Evolutionary conservation across 306 rosid genomes (phyloP).

Genomic region (Cicer cuneatum): DNA sequence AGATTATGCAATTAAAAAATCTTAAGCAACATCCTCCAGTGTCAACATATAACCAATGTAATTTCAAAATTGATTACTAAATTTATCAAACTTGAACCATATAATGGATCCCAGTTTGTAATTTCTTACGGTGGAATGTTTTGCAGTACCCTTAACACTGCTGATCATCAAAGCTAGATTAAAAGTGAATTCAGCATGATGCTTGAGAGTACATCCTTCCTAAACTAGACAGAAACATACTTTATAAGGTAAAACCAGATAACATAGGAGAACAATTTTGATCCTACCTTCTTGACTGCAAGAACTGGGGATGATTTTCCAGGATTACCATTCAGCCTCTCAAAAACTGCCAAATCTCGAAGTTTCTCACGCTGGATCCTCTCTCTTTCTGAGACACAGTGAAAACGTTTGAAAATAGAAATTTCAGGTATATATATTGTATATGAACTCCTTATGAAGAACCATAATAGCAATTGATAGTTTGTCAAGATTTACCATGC

Average conservation of each 20-base stretch:
- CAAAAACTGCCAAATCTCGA: conserved; percentile 87
- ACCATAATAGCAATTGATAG: not conserved
- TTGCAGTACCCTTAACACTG: conserved; percentile 14
- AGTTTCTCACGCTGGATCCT: conserved; percentile 80
- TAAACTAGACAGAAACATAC: conserved; percentile 13
- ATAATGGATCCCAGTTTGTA: not conserved
- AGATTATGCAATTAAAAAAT: conserved; percentile 8
- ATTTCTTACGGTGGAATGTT: not conserved
- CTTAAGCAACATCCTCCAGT: not conserved
- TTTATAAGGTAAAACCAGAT: conserved; percentile 13
- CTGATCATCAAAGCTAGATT: conserved; percentile 29
- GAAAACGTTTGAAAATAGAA: conserved; percentile 27
- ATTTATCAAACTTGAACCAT: conserved; percentile 16
- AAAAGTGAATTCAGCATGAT: conserved; percentile 26
- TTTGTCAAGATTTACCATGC: not conserved
- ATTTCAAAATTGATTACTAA: not conserved
- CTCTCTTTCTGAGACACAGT: conserved; percentile 64
- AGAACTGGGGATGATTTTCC: conserved; percentile 69
- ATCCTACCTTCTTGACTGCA: conserved; percentile 82
- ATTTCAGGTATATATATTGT: conserved; percentile 21
- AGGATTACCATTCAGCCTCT: conserved; percentile 77
- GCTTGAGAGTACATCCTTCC: conserved; percentile 29
- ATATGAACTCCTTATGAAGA: conserved; percentile 18
- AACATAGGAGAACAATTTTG: conserved; percentile 12
- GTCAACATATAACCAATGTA: conserved; percentile 26